These are phyloP conservation scores for Russula emetica DNA, from an alignment of 768 basidiomycete species.

Conservation along the genomic window DNA sequence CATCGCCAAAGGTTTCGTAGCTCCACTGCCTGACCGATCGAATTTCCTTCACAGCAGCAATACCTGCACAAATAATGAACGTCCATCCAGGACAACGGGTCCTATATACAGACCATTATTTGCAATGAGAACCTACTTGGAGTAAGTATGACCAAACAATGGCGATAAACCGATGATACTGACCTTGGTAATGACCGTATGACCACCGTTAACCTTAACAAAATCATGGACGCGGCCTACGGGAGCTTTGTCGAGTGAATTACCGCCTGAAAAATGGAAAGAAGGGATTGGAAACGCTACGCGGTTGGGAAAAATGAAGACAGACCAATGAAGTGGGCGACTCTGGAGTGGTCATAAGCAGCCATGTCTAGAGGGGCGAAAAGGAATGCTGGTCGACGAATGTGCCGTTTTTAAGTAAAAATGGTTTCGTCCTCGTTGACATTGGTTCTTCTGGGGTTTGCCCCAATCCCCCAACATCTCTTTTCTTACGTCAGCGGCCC, in stretches of 20 bases:
- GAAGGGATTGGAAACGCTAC: conserved; percentile 20
- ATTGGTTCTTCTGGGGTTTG: conserved; percentile 26
- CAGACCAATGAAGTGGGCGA: conserved; percentile 60
- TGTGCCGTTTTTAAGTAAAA: conserved; percentile 4
- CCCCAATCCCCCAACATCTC: conserved; percentile 26
- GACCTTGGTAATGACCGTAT: conserved; percentile 98
- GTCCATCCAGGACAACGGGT: not conserved
- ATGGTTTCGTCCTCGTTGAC: conserved; percentile 13
- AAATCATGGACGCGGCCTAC: conserved; percentile 82
- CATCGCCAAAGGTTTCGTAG: conserved; percentile 97
- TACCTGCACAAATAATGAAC: conserved; percentile 52
- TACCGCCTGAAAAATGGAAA: conserved; percentile 62
- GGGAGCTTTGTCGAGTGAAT: conserved; percentile 81
- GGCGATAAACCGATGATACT: conserved; percentile 28
- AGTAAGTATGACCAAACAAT: conserved; percentile 4
- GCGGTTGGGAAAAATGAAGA: conserved; percentile 25
- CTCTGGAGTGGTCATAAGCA: conserved; percentile 53
- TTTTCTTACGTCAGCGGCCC: conserved; percentile 22
- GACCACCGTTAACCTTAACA: conserved; percentile 85
- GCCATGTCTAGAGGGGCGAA: conserved; percentile 30
- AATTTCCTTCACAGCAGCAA: conserved; percentile 99
- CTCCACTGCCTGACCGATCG: conserved; percentile 99
- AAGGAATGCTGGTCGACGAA: conserved; percentile 10
- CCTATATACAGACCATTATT: conserved; percentile 71
- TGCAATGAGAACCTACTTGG: conserved; percentile 87